Conservation (phyloP, 352 stramenopile species). For the Halophytophthora polymorphica region DNA sequence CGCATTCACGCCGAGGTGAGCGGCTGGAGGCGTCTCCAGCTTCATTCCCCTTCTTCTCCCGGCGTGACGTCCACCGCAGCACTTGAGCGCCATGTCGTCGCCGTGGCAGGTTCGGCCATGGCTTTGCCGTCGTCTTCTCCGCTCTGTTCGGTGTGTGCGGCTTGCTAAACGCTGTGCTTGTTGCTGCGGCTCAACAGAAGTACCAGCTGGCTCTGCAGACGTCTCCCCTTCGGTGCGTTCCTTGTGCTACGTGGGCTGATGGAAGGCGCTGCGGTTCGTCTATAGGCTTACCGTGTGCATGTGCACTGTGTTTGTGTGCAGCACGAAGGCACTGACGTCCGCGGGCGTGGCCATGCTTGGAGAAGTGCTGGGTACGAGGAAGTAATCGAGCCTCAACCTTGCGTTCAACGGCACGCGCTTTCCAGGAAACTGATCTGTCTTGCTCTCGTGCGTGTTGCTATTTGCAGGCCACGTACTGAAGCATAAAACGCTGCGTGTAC, state of each 20-base stretch:
- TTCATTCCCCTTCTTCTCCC: constrained; percentile 12
- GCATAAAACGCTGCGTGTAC: constrained; percentile 60
- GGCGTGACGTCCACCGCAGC: background rate
- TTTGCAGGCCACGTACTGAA: constrained; percentile 59
- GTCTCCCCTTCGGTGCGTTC: constrained; percentile 42
- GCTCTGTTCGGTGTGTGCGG: background rate
- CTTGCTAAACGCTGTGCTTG: background rate
- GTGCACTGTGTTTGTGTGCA: constrained; percentile 10
- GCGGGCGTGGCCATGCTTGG: constrained; percentile 56
- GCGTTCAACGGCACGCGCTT: too few relatives aligned
- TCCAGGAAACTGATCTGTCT: background rate
- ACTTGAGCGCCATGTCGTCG: constrained; percentile 18
- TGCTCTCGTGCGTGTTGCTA: constrained; percentile 1
- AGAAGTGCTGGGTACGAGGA: constrained; percentile 54
- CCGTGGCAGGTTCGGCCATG: constrained; percentile 29
- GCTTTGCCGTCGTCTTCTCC: background rate
- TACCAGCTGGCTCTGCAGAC: constrained; percentile 58
- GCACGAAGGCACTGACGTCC: constrained; percentile 69
- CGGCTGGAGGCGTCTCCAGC: constrained; percentile 2
- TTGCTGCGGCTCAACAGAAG: constrained; percentile 20
- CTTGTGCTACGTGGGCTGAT: background rate
- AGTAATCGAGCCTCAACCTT: background rate
- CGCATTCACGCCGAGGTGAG: constrained; percentile 7
- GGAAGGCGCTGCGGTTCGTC: background rate
- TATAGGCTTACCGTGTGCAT: too few relatives aligned